Evolutionary conservation across 179 eudicot species (phyloP), one percentile per base, ranked within the genome.

Genomic region (Spinacia oleracea): DNA sequence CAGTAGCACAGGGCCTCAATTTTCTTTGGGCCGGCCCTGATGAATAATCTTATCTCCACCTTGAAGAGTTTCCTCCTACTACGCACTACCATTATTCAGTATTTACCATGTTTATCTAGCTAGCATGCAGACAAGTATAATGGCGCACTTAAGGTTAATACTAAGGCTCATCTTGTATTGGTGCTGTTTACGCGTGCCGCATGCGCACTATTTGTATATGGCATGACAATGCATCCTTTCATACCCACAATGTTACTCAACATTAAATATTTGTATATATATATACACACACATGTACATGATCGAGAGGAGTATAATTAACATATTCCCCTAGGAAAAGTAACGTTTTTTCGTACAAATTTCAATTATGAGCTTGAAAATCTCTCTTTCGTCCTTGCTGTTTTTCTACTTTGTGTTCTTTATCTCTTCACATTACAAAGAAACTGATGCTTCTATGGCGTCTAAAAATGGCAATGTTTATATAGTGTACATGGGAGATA

Each of bases 401-500:
- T 34, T 74, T 34, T 45, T 56, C 31, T 55, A 31, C 40, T 50
- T 27, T 4, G 11, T 72, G 43, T 11, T 83, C 27, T 59, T 73
- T 14, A 25, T 60, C 31, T 62, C 68, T 6, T 72, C 76, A 50
- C 51, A 78, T 62, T 59, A 16, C 34, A 53, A 38, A 46, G 67
- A 64, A 23, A 67, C 5, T 73, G 77, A 78, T 66, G 76, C 80
- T 73, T 23, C 58, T 8, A 60, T 21, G 0, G 8, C 58, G 45
- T 32, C 77, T 1, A 25, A 66, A 34, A 84, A 66, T 16, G 69
- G 73, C 64, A 74, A 76, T 7, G 76, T 88, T 46, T 91, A 89
- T 67, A 89, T 90, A 50, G 93, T 91, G 9, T 90, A 91, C 80
- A 90, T 91, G 93, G 96, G 93, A 35, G 85, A 70, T n/a, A 80